Conservation (phyloP, 1,284 basidiomycete species). For the Melampsora americana region DNA sequence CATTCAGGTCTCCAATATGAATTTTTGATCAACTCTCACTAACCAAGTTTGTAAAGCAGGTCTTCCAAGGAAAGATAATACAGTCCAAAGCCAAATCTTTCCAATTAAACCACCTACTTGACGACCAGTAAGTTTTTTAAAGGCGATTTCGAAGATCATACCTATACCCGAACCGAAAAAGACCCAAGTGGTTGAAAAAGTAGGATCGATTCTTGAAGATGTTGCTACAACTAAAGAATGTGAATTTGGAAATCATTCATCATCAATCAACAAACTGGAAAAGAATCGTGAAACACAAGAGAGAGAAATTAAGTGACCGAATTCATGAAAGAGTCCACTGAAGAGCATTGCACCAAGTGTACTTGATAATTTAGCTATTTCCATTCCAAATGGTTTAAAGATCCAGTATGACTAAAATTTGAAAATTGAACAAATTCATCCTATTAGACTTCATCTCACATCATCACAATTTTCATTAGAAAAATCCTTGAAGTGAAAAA, state of each 20-base stretch:
- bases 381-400: slow-evolving; percentile 20
- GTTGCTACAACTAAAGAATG: slow-evolving; percentile 17
- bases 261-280: background rate
- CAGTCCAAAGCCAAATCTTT: slow-evolving; percentile 8
- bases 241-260: background rate
- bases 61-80: slow-evolving; percentile 16
- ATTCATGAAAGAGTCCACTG: slow-evolving; percentile 44
- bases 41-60: slow-evolving; percentile 25
- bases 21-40: background rate
- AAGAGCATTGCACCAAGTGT: slow-evolving; percentile 41
- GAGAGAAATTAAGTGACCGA: slow-evolving; percentile 1
- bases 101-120: slow-evolving; percentile 17
- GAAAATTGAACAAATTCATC: too few species aligned
- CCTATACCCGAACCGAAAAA: slow-evolving; percentile 18
- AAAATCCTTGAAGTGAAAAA: too few species aligned
- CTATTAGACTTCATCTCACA: too few species aligned
- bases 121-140: slow-evolving; percentile 23
- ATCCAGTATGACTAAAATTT: slow-evolving; percentile 4
- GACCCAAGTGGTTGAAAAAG: slow-evolving; percentile 34
- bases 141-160: slow-evolving; percentile 26
- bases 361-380: slow-evolving; percentile 7
- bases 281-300: background rate
- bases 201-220: slow-evolving; percentile 25
- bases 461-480: too few species aligned
- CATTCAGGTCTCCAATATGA: background rate